Base-by-base conservation (phyloP, 495 filamentous ascomycete genomes). In the Talaromyces nanjingensis region DNA sequence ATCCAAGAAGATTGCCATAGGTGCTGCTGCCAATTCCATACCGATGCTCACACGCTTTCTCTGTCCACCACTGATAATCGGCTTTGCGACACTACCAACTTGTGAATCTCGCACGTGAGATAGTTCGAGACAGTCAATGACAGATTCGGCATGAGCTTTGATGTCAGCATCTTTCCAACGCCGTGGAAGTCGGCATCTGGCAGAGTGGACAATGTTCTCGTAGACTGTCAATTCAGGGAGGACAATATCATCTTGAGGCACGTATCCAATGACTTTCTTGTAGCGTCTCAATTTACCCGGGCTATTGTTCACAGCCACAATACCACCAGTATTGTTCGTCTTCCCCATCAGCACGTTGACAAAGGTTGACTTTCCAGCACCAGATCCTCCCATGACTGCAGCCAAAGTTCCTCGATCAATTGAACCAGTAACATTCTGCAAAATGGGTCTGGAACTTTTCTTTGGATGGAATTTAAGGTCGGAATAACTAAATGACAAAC, bases 51-150 rank as follows among this genome's bases (percentile, higher is more conserved):
- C 70, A 8, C 80, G 83, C 73, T 91, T 92, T 22, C 87, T 75
- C 70, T 93, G 89, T n/a, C 90, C 90, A 22, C 90, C 90, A n/a
- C 85, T 89, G 27, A 92, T 81, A 63, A 89, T 89, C 6, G 88
- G 86, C 37, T 90, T 77, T 65, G 84, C 86, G 2, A 80, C 79
- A 64, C 87, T 86, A 7, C 90, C 89, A 14, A 92, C 88, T 47
- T 89, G 81, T 0, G 88, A 91, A 67, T 89, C 77, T 24, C 79
- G 76, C 0, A 89, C 89, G 68, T 91, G 85, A 8, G 31, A 11
- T 7, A 72, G 59, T 18, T 65, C 60, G 9, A 83, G 65, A 22
- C 76, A 81, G 52, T 72, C 72, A 27, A 84, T 73, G 25, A 84
- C 66, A 3, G 69, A 72, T 29, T 79, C 69, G 29, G 81, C 81